Evolutionary conservation across 305 asterid genomes (phyloP).

Genomic region (Fraxinus latifolia): DNA sequence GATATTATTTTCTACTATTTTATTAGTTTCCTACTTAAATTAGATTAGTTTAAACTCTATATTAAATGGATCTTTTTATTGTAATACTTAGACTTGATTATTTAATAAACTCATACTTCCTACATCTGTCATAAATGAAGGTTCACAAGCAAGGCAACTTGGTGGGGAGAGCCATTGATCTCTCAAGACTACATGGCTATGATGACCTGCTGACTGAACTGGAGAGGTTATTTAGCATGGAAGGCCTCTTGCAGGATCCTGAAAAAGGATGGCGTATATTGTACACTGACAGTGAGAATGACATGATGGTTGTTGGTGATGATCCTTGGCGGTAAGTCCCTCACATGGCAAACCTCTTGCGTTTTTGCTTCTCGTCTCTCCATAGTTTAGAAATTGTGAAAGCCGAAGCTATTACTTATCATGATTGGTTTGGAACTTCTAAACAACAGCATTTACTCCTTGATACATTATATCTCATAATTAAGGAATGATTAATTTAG

Average conservation of each 20-base stretch:
- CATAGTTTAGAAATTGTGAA: background rate
- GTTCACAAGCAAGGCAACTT: conserved; percentile 96
- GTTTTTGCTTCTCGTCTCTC: background rate
- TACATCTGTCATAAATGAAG: conserved; percentile 33
- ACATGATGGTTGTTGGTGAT: conserved; percentile 98
- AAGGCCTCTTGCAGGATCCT: conserved; percentile 71
- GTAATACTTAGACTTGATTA: background rate
- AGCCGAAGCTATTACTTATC: background rate
- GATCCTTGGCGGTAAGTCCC: conserved; percentile 97
- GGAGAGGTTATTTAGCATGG: conserved; percentile 86
- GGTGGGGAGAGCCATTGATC: conserved; percentile 95
- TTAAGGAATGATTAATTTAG: background rate
- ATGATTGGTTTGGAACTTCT: background rate
- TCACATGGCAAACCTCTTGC: background rate
- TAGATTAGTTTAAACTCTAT: background rate
- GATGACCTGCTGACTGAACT: conserved; percentile 65
- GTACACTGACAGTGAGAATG: conserved; percentile 94
- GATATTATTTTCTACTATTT: background rate
- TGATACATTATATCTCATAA: background rate
- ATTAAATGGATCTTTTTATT: background rate
- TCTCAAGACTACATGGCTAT: conserved; percentile 66
- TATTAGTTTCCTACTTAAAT: background rate
- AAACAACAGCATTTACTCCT: background rate
- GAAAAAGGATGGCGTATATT: conserved; percentile 83
- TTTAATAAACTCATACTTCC: background rate